A percentile compares a stretch with the other conserved stretches of the same genome.
Conservation (phyloP, 345 rosid genomes). For the Odontarrhena argentea region DNA sequence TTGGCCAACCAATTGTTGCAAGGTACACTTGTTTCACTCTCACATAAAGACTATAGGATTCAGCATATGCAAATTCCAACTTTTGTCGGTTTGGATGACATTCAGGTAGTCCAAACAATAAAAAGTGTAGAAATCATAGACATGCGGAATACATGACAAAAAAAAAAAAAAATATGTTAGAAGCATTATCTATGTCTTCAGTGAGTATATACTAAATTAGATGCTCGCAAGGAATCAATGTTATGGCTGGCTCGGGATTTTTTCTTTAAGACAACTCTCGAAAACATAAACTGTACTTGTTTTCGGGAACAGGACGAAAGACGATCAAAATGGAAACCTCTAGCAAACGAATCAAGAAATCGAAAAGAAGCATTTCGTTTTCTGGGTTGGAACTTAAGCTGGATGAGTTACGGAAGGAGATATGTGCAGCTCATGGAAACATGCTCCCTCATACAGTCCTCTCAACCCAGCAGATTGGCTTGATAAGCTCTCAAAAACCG, state of each 20-base stretch:
- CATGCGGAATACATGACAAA: neutral
- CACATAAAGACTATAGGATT: constrained; percentile 7
- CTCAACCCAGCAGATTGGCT: constrained; percentile 73
- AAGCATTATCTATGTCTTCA: neutral
- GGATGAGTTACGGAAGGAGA: constrained; percentile 76
- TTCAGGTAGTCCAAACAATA: neutral
- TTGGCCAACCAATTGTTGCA: constrained; percentile 70
- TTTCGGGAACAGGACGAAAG: constrained; percentile 57
- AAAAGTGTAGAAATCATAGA: neutral
- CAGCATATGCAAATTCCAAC: neutral
- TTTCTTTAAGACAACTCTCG: constrained; percentile 5
- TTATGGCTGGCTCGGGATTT: neutral
- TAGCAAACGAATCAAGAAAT: constrained; percentile 50
- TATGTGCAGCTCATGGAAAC: constrained; percentile 63
- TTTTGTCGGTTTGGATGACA: neutral
- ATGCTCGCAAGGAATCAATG: neutral
- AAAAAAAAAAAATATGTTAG: neutral
- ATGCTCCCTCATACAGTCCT: constrained; percentile 86
- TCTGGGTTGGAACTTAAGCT: constrained; percentile 71
- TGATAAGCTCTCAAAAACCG: constrained; percentile 62
- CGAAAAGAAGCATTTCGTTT: constrained; percentile 47
- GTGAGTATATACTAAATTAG: too few species aligned
- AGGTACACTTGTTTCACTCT: constrained; percentile 52
- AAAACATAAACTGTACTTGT: neutral
- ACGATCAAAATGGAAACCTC: constrained; percentile 61